Evolutionary conservation across 2,329 filamentous ascomycete genomes (phyloP).

Genomic region (Aspergillus brunneoviolaceus): DNA sequence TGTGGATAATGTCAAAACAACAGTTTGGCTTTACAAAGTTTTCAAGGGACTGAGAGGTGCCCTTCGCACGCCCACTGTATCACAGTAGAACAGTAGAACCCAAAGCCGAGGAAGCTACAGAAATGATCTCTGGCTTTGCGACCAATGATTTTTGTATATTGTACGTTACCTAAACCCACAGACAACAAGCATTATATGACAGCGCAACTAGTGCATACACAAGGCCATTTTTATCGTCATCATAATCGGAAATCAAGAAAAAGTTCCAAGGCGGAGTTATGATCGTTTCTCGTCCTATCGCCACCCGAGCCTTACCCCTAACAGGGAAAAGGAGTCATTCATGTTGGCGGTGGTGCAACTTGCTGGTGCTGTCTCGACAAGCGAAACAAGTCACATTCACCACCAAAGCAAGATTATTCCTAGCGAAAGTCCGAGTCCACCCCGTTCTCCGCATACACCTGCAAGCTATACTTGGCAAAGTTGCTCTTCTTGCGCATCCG

Average conservation of each 20-base stretch:
- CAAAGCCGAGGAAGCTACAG: no score
- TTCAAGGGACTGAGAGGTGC: no score
- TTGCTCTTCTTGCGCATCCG: conserved; percentile 36
- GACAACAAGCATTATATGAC: not conserved
- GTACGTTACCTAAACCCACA: not conserved
- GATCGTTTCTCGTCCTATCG: no score
- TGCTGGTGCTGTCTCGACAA: not conserved
- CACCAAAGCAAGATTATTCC: not conserved
- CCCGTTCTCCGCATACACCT: conserved; percentile 14
- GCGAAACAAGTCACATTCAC: not conserved
- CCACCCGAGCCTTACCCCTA: no score
- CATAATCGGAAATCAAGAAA: not conserved
- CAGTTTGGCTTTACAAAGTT: no score
- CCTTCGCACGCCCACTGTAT: no score
- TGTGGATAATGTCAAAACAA: no score
- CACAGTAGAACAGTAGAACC: no score
- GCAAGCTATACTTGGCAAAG: conserved; percentile 38
- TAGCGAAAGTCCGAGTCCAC: conserved; percentile 5
- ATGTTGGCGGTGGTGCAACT: no score
- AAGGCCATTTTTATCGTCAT: not conserved
- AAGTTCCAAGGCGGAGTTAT: not conserved
- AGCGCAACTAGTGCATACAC: not conserved
- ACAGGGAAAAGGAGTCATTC: no score
- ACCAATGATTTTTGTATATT: not conserved
- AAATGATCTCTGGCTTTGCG: no score